Conservation (phyloP, 2,329 filamentous ascomycete genomes). For the Stagonosporopsis tanaceti region DNA sequence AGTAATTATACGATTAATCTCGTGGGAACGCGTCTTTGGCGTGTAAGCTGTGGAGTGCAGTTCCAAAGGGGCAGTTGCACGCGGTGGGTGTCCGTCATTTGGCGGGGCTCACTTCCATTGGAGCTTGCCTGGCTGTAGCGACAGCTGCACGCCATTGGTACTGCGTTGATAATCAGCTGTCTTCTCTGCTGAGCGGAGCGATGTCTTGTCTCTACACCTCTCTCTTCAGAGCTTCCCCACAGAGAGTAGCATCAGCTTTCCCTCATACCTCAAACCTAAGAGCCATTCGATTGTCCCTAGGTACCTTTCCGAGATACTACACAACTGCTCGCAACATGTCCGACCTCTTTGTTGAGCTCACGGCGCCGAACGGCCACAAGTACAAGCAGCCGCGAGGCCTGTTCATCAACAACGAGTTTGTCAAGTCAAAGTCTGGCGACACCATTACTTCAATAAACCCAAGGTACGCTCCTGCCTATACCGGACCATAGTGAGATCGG, state of each 20-base stretch:
- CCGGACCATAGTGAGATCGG: not conserved
- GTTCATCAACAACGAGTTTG: constrained; percentile 85
- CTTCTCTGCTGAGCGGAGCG: constrained; percentile 25
- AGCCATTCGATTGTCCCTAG: constrained; percentile 16
- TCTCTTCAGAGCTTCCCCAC: constrained; percentile 27
- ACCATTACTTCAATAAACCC: constrained; percentile 75
- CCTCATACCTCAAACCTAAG: constrained; percentile 14
- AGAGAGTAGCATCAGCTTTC: constrained; percentile 5
- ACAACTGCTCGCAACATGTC: constrained; percentile 49
- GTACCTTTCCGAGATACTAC: constrained; percentile 27
- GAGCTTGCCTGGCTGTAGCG: constrained; percentile 11
- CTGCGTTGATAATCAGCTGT: constrained; percentile 32
- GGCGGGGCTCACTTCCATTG: constrained; percentile 31
- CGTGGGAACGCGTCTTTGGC: constrained; percentile 11
- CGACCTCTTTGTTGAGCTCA: constrained; percentile 66
- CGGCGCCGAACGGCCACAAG: constrained; percentile 76
- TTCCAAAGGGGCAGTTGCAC: constrained; percentile 37
- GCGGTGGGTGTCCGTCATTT: constrained; percentile 31
- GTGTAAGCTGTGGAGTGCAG: constrained; percentile 23
- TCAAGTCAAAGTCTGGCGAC: constrained; percentile 69
- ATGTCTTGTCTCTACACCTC: constrained; percentile 36
- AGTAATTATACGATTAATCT: constrained; percentile 7
- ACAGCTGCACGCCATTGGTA: constrained; percentile 18
- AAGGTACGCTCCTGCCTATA: constrained; percentile 58
- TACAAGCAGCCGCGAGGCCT: constrained; percentile 79